Evolutionary conservation across 345 rosid genomes (phyloP), one percentile per base, ranked within the genome.

Genomic region (Leavenworthia alabamica): DNA sequence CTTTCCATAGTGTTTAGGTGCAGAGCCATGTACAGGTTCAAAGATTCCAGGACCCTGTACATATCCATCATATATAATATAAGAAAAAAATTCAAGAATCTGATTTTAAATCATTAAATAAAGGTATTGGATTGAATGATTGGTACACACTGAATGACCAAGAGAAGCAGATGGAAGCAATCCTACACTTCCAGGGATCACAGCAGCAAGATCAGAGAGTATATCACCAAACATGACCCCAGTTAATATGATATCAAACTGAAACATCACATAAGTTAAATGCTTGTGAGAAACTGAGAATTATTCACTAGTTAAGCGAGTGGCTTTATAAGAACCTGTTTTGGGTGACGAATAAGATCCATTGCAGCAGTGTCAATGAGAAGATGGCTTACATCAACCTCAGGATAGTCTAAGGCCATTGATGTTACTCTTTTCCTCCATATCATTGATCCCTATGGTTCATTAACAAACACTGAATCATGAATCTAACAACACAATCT

Each of bases 101-200:
- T 35, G 1, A 5, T 16, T 16, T 9, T 27, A 16, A 16, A 35
- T 35, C 14, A 12, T 11, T 3, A 10, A 11, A 33, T 10, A 33
- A 3, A 33, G 4, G 39, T 33, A 3, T 33, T 33, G 39, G 39
- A 10, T 33, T 11, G 39, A 11, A 33, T 33, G 39, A 33, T 33
- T 33, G 39, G n/a, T 11, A 33, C 52, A 3, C 24, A 66, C 63
- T 0, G 71, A 56, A 55, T 66, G 31, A 8, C 71, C 62, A 36
- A 66, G 62, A 16, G 63, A 11, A 35, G 71, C 63, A 46, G 71
- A 66, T 56, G 71, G 71, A 56, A 56, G 63, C 47, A 66, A 27
- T 46, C 71, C 63, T 23, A 66, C 60, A 24, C 71, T 66, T 66
- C 47, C 71, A 2, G 71, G 62, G 24, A 66, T 66, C 31, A 46